phyloP scores from a whole-genome alignment of 768 basidiomycete species.

The Sporobolomyces pararoseus region DNA sequence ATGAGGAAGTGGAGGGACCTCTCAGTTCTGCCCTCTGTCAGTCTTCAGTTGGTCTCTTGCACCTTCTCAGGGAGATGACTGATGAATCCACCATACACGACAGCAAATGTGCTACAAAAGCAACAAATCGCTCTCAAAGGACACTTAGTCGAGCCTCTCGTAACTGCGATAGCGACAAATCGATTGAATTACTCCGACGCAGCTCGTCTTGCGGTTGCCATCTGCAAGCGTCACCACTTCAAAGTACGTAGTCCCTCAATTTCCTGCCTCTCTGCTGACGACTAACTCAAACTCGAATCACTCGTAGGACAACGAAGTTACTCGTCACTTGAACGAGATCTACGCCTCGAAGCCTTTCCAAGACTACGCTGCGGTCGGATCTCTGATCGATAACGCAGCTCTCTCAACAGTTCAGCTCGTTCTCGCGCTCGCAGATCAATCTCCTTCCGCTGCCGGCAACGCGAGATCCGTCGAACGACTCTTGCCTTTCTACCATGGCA shows the following conservation, averaged over 20 bases:
- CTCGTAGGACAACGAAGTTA: constrained; percentile 35
- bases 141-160: constrained; percentile 29
- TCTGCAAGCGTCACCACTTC: constrained; percentile 21
- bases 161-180: constrained; percentile 20
- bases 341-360: constrained; percentile 30
- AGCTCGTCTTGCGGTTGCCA: constrained; percentile 4
- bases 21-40: neutral
- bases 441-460: constrained; percentile 20
- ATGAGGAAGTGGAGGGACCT: constrained; percentile 2
- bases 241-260: constrained; percentile 15
- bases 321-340: constrained; percentile 39
- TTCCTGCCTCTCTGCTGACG: neutral
- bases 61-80: too few species aligned
- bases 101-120: neutral
- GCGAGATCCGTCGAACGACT: constrained; percentile 61
- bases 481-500: constrained; percentile 68
- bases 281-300: neutral
- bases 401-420: constrained; percentile 18
- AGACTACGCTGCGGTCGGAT: neutral
- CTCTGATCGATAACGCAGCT: neutral
- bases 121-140: constrained; percentile 8
- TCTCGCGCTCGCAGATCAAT: constrained; percentile 14
- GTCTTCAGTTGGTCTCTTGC: neutral
- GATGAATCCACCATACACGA: neutral
- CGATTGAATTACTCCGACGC: constrained; percentile 24